Percentiles rank a stretch among this genome's conserved stretches.
Conservation (phyloP, 23 red algal species). For the Rhodosorus marinus region DNA sequence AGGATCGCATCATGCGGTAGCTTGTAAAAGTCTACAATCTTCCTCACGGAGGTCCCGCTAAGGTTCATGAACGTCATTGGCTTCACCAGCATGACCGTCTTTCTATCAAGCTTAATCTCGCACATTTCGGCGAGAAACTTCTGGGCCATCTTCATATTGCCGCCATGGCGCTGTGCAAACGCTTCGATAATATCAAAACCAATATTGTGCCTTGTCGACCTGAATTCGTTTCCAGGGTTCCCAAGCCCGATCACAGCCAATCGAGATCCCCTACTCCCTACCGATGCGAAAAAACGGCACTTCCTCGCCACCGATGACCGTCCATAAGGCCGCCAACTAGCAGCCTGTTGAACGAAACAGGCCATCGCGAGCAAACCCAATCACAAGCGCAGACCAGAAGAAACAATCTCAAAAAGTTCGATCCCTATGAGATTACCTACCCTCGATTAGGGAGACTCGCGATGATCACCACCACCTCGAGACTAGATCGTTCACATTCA, state of each 20-base stretch:
- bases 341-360: too few species aligned
- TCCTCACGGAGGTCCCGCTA: slow-evolving; percentile 39
- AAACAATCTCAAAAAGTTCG: too few species aligned
- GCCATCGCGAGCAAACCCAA: too few species aligned
- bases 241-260: slow-evolving; percentile 61
- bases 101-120: not conserved
- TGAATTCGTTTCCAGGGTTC: slow-evolving; percentile 57
- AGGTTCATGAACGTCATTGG: slow-evolving; percentile 90
- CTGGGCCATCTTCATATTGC: slow-evolving; percentile 13
- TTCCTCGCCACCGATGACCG: too few species aligned
- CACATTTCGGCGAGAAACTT: slow-evolving; percentile 17
- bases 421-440: too few species aligned
- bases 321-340: too few species aligned
- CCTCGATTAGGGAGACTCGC: too few species aligned
- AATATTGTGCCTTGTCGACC: slow-evolving; percentile 69
- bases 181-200: slow-evolving; percentile 40
- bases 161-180: slow-evolving; percentile 22
- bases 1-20: slow-evolving; percentile 24
- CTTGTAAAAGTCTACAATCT: slow-evolving; percentile 21
- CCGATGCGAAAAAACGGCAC: too few species aligned
- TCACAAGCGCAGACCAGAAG: too few species aligned
- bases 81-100: slow-evolving; percentile 44
- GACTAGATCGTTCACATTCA: too few species aligned
- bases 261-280: slow-evolving; percentile 8
- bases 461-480: too few species aligned